Evolutionary conservation across 306 rosid species (phyloP), one percentile per base, ranked within the genome.

Genomic region (Datisca glomerata): DNA sequence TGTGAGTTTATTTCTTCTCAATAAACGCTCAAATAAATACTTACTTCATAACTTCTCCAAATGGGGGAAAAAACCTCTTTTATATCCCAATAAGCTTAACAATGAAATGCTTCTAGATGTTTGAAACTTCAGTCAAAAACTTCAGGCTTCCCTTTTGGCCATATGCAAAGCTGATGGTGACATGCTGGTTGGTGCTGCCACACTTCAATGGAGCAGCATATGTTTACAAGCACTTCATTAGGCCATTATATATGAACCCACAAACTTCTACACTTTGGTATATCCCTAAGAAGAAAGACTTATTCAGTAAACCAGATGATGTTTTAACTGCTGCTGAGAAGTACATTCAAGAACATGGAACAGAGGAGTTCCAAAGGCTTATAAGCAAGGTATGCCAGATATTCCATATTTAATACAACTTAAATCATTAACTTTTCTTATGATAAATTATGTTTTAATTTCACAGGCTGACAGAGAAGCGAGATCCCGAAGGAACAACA

Each of bases 111-210:
- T n/a, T n/a, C n/a, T n/a, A n/a, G n/a, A n/a, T n/a, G n/a, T 53
- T 33, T 40, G 27, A 46, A 39, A 18, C 23, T 20, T 24, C 13
- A 17, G 21, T 22, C 13, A 37, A 7, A 15, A 32, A 12, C 17
- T 57, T 51, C 74, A 86, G 94, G 80, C 68, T 81, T 45, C 64
- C 94, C 25, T 56, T 81, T 44, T 81, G 96, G 95, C 75, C 86
- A 2, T 89, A 77, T 60, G 86, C 73, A 8, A 89, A 89, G 81
- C 67, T 89, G 61, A 72, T 78, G 16, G 39, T 70, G 14, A 77
- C 74, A 44, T 80, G 93, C 48, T 89, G 97, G 97, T 32, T 89
- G 73, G 97, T 89, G 42, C 75, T 89, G 43, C 93, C 95, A 54
- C 86, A 89, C 22, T 89, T 83, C 52, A 83, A 77, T 51, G 97